These are phyloP conservation scores for Alliaria petiolata DNA, from an alignment of 345 rosid genomes.

Conservation along the genomic window DNA sequence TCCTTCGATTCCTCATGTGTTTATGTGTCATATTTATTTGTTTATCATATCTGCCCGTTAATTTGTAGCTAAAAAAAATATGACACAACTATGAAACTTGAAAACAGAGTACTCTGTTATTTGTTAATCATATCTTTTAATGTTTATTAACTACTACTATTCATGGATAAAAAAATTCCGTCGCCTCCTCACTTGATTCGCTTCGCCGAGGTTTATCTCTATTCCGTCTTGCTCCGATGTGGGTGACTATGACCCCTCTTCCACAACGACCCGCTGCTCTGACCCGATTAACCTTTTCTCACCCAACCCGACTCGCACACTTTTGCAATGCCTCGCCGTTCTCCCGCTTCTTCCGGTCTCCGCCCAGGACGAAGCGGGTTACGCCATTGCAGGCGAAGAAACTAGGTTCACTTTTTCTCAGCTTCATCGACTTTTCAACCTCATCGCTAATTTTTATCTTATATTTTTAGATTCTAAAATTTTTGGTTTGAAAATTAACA, in stretches of 20 bases:
- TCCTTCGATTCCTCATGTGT: no score
- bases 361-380: conserved; percentile 31
- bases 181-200: no score
- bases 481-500: not conserved
- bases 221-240: conserved; percentile 31
- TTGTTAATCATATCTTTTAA: no score
- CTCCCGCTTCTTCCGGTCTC: conserved; percentile 1
- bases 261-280: conserved; percentile 29
- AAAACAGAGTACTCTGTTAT: no score
- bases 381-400: conserved; percentile 11
- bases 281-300: conserved; percentile 8
- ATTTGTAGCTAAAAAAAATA: no score
- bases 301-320: not conserved
- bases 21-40: no score
- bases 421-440: not conserved
- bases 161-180: no score
- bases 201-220: not conserved
- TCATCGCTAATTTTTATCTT: not conserved
- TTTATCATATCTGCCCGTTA: no score
- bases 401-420: conserved; percentile 28
- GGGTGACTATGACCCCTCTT: conserved; percentile 25
- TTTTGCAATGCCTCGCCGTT: not conserved
- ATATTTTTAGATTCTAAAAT: no score
- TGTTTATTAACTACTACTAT: no score
- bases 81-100: no score